phyloP scores from a whole-genome alignment of 164 flowering plant species.

The Umbilicus rupestris region DNA sequence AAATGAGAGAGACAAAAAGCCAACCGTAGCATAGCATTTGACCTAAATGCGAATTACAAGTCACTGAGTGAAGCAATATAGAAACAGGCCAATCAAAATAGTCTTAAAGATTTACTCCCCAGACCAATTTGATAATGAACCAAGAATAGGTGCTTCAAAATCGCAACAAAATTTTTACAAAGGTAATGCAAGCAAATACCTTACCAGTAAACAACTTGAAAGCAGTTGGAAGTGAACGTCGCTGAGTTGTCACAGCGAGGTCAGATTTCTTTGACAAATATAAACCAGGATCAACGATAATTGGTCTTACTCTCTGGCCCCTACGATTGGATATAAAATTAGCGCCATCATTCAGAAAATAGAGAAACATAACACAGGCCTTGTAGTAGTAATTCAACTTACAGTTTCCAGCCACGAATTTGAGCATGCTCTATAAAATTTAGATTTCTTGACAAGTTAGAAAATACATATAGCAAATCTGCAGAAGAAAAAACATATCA shows the following conservation, averaged over 20 bases:
- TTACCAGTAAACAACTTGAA: constrained; percentile 5
- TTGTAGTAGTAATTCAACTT: not conserved
- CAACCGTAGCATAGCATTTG: not conserved
- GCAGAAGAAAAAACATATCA: not conserved
- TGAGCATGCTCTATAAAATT: not conserved
- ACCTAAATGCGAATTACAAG: not conserved
- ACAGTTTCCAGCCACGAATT: not conserved
- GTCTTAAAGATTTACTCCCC: not conserved
- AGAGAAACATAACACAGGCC: not conserved
- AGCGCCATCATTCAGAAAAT: not conserved
- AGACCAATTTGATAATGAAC: not conserved
- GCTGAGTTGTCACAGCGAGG: not conserved
- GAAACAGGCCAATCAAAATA: not conserved
- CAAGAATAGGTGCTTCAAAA: not conserved
- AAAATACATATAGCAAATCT: not conserved
- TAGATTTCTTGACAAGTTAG: not conserved
- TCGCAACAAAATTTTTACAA: not conserved
- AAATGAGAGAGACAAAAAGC: not conserved
- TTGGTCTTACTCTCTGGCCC: not conserved
- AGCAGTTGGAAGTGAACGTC: constrained; percentile 4
- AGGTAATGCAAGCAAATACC: not conserved
- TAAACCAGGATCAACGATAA: constrained; percentile 5
- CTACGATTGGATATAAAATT: not conserved
- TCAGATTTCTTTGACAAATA: constrained; percentile 8
- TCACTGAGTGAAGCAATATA: not conserved